Evolutionary conservation across 805 yeast species (phyloP).

Genomic region (Nakazawaea populi): DNA sequence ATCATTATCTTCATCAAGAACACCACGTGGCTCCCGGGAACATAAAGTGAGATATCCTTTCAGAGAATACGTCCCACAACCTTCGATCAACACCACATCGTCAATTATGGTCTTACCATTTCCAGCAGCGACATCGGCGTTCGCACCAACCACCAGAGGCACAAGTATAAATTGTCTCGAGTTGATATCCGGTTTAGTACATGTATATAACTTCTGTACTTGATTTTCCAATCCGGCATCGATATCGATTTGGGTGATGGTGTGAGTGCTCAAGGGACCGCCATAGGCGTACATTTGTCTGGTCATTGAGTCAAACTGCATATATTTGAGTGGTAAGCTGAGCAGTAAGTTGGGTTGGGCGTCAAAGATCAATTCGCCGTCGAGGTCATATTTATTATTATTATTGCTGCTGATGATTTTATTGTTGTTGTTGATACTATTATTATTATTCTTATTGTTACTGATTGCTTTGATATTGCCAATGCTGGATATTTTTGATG

Average conservation of each 20-base stretch:
- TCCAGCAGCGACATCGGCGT: no score
- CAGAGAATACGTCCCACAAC: not conserved
- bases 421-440: no score
- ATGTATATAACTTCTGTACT: not conserved
- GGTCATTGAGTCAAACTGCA: not conserved
- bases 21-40: not conserved
- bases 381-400: no score
- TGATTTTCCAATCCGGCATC: not conserved
- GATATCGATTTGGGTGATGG: not conserved
- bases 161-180: not conserved
- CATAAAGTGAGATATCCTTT: not conserved
- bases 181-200: not conserved
- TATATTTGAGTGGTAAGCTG: not conserved
- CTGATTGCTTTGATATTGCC: no score
- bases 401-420: no score
- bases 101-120: no score
- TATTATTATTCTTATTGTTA: no score
- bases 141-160: not conserved
- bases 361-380: not conserved
- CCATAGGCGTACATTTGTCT: not conserved
- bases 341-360: not conserved
- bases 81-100: not conserved
- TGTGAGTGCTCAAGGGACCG: not conserved
- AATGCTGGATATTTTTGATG: no score
- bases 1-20: not conserved